These are phyloP conservation scores for Ochetophila trinervis DNA, from an alignment of 306 rosid genomes.

Conservation along the genomic window DNA sequence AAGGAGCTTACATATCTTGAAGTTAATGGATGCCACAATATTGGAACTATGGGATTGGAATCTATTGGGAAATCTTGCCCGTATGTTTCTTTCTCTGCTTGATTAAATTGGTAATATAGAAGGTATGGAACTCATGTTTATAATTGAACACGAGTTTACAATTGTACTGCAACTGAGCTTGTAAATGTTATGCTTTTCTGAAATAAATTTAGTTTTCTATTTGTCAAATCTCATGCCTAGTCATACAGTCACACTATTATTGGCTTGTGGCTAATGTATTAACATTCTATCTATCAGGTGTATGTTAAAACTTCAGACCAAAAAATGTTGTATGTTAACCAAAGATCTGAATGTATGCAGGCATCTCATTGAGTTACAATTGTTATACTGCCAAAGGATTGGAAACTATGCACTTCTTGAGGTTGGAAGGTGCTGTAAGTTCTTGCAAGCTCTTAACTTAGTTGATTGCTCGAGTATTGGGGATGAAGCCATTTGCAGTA, in stretches of 20 bases:
- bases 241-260: not conserved
- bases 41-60: constrained; percentile 77
- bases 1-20: constrained; percentile 87
- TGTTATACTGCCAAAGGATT: constrained; percentile 86
- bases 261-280: constrained; percentile 12
- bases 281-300: not conserved
- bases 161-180: not conserved
- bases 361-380: constrained; percentile 63
- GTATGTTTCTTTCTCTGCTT: constrained; percentile 49
- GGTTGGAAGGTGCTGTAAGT: constrained; percentile 81
- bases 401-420: constrained; percentile 66
- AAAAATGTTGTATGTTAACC: constrained; percentile 14
- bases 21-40: constrained; percentile 94
- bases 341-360: constrained; percentile 43
- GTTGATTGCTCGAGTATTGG: constrained; percentile 93
- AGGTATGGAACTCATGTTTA: not conserved
- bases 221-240: not conserved
- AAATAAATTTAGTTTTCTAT: not conserved
- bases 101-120: constrained; percentile 19
- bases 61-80: constrained; percentile 82
- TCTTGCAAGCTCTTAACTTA: constrained; percentile 84
- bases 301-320: constrained; percentile 20
- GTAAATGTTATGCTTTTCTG: not conserved
- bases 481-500: constrained; percentile 79
- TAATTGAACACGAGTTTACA: too few species aligned